phyloP scores from a whole-genome alignment of 2,329 filamentous ascomycete species.

The Fusarium brevicatenulatum region DNA sequence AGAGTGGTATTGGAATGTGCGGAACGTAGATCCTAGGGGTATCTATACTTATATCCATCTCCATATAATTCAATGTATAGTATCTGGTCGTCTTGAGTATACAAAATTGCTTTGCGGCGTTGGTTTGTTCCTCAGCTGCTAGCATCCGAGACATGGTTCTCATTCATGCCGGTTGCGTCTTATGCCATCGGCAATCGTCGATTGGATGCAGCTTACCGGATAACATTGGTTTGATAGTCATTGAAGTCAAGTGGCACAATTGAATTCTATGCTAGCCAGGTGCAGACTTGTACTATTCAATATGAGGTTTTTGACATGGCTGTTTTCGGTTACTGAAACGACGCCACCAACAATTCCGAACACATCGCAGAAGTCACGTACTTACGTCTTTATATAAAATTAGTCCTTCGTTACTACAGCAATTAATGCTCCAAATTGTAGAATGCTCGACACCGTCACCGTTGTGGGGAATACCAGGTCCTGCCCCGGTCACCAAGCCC shows the following conservation, averaged over 20 bases:
- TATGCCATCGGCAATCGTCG: neutral
- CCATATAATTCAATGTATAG: fast-evolving
- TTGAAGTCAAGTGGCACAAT: neutral
- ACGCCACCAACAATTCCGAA: neutral
- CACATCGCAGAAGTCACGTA: neutral
- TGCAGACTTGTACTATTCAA: neutral
- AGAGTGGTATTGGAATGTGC: neutral
- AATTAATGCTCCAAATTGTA: fast-evolving
- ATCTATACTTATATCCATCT: neutral
- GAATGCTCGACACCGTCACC: too few species aligned
- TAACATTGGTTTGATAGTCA: fast-evolving
- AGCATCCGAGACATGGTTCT: neutral
- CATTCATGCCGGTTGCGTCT: neutral
- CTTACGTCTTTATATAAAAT: neutral
- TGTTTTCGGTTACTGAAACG: neutral
- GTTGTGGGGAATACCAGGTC: too few species aligned
- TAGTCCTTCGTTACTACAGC: too few species aligned
- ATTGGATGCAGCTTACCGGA: neutral
- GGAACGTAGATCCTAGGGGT: too few species aligned
- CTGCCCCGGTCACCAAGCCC: too few species aligned
- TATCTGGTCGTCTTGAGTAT: neutral
- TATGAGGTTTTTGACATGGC: too few species aligned
- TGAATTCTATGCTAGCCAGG: neutral
- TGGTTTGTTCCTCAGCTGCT: neutral
- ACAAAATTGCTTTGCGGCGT: too few species aligned